Base-by-base conservation (phyloP, 73 alveolate species). In the Symbiodinium pilosum region DNA sequence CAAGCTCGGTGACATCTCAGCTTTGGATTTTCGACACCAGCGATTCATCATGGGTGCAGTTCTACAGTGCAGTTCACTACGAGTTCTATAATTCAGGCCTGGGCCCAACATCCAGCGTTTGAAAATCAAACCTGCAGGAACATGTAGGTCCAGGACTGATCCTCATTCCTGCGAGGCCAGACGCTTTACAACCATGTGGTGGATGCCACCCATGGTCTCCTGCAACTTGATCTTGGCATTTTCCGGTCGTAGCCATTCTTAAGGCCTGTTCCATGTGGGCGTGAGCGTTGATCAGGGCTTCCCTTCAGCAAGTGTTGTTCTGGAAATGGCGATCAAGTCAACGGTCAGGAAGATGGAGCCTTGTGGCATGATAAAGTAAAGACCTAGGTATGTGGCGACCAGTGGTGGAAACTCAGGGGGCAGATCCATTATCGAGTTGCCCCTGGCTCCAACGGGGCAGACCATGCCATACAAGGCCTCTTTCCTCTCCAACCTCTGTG, bases 391-490 rank as follows among this genome's bases (percentile, higher is more conserved):
- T 32, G 97, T 91, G 87, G 97, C 88, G 38, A 91, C 97, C 73
- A 91, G 97, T 34, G 97, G 97, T 34, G 97, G 97, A 56, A 91
- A 91, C 41, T 91, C 97, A 1, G 97, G 88, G 16, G 97, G 88
- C 30, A n/a, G 97, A 30, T 91, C 97, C 97, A 91, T 91, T 77
- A 91, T 91, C 20, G 97, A 91, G 88, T 41, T 91, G 81, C 97
- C 97, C 47, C 83, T 91, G 47, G 26, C 88, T 32, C 75, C 77
- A 42, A 69, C 81, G 28, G 97, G 97, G 36, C 87, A 26, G 59
- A 43, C 81, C 8, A 71, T 71, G 87, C 97, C 97, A 26, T 91
- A 69, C 97, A 91, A 91, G 97, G 97, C 32, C 77, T 36, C 77
- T 14, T 14, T 47, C 59, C 59, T 6, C 21, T 47, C 59, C 14